phyloP scores from a whole-genome alignment of 2,329 filamentous ascomycete species.

The Colletotrichum australisinense region DNA sequence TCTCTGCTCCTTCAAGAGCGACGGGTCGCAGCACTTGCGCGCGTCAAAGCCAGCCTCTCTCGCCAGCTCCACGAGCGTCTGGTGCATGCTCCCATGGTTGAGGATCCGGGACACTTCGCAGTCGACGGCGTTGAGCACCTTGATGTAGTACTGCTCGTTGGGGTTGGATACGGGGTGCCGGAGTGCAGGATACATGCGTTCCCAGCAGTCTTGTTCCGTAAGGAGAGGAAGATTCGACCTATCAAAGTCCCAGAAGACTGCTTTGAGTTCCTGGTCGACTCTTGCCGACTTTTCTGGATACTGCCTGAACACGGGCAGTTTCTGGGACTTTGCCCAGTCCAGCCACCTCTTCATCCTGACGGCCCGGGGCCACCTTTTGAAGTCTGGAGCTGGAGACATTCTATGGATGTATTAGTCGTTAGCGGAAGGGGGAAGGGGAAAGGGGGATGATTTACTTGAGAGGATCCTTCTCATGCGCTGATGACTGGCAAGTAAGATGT shows the following conservation, averaged over 20 bases:
- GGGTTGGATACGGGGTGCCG: no score
- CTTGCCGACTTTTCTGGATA: neutral
- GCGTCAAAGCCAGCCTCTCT: neutral
- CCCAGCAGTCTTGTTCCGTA: neutral
- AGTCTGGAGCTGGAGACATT: neutral
- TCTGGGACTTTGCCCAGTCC: neutral
- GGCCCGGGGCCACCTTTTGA: rapidly evolving
- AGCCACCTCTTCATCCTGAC: neutral
- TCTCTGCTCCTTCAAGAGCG: neutral
- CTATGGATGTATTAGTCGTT: neutral
- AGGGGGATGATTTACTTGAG: neutral
- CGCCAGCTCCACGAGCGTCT: neutral
- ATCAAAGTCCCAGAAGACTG: neutral
- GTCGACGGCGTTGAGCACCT: neutral
- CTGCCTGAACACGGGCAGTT: neutral
- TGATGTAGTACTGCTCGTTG: neutral
- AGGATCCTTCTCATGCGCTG: neutral
- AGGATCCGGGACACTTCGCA: conserved; percentile 5
- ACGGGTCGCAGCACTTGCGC: conserved; percentile 4
- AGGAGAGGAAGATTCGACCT: neutral
- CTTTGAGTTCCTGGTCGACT: neutral
- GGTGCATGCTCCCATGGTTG: neutral
- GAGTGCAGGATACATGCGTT: neutral
- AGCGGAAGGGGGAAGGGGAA: neutral
- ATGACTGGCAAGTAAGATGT: neutral